These are phyloP conservation scores for Aspergillus ostianus DNA, from an alignment of 495 filamentous ascomycete species.

Conservation along the genomic window DNA sequence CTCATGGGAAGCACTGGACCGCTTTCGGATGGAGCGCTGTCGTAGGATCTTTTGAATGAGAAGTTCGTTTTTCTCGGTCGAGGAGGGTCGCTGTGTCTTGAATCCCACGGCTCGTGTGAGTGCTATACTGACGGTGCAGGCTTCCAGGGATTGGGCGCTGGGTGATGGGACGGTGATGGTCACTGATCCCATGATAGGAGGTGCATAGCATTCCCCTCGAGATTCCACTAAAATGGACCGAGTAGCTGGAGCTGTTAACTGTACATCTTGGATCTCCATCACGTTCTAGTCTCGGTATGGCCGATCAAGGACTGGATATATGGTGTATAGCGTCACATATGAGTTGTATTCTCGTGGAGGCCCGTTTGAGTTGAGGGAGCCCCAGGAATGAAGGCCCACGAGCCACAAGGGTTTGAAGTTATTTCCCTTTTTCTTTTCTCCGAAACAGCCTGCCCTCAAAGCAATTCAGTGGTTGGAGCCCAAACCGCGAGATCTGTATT, in stretches of 20 bases:
- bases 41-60: background rate
- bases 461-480: too few relatives aligned
- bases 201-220: background rate
- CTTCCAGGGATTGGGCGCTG: background rate
- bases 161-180: background rate
- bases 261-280: constrained; percentile 4
- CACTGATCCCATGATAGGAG: constrained; percentile 2
- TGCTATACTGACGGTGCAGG: constrained; percentile 1
- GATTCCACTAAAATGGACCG: constrained; percentile 2
- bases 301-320: background rate
- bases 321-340: background rate
- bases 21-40: background rate
- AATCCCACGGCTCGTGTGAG: background rate
- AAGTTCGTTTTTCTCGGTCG: background rate
- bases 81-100: background rate
- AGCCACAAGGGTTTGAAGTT: too few relatives aligned
- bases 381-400: too few relatives aligned
- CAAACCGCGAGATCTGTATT: too few relatives aligned
- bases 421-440: too few relatives aligned
- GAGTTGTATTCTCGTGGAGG: background rate
- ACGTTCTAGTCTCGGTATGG: background rate
- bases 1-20: background rate
- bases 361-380: too few relatives aligned
- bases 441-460: too few relatives aligned
- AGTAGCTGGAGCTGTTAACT: constrained; percentile 3